Percentiles rank a stretch among this genome's conserved stretches.
phyloP scores from a whole-genome alignment of 257 asterid species.

The Schizonepeta tenuifolia region DNA sequence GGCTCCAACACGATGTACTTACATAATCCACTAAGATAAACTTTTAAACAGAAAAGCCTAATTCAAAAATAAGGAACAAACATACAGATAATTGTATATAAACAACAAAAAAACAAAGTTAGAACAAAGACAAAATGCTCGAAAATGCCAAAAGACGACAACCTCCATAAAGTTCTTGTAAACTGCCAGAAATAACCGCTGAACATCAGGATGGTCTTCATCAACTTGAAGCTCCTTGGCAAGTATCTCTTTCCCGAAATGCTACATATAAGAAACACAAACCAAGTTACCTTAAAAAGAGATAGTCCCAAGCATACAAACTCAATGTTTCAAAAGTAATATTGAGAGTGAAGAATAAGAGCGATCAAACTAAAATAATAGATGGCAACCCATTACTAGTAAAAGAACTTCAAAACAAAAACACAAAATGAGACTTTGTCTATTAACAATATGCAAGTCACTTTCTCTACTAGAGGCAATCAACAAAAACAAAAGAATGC shows the following conservation, averaged over 20 bases:
- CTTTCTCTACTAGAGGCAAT: neutral
- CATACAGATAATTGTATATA: neutral
- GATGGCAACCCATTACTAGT: neutral
- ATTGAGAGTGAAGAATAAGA: neutral
- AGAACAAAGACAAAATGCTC: neutral
- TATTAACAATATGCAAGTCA: neutral
- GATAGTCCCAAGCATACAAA: neutral
- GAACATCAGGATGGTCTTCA: slow-evolving; percentile 79
- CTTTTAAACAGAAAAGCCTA: neutral
- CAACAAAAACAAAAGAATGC: neutral
- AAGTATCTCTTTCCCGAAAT: slow-evolving; percentile 87
- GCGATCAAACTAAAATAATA: slow-evolving; percentile 4
- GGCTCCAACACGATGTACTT: slow-evolving; percentile 5
- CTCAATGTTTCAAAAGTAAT: neutral
- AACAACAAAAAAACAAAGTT: neutral
- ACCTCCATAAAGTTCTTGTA: slow-evolving; percentile 98
- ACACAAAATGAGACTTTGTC: neutral
- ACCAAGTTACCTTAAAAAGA: slow-evolving; percentile 4
- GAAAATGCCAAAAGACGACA: slow-evolving; percentile 21
- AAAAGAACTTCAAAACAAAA: neutral
- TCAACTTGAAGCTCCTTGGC: slow-evolving; percentile 85
- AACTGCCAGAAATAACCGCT: slow-evolving; percentile 69
- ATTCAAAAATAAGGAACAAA: neutral
- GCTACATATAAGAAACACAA: slow-evolving; percentile 50
- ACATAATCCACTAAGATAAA: slow-evolving; percentile 1